phyloP scores from a whole-genome alignment of 2,329 filamentous ascomycete genomes.

The Aureobasidium vineae region DNA sequence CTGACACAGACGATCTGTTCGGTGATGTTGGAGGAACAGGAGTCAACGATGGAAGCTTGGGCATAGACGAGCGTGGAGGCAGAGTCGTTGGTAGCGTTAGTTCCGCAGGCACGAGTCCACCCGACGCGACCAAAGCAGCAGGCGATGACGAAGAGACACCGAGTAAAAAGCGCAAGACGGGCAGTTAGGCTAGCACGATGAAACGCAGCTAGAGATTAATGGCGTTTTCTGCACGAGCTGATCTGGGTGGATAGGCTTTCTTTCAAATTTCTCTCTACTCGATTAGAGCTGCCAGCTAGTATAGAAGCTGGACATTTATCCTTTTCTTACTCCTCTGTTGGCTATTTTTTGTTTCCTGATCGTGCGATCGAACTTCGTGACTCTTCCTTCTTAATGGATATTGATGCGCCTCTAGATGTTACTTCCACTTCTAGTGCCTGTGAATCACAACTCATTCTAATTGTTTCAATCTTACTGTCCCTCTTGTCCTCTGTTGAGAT shows the following conservation, averaged over 20 bases:
- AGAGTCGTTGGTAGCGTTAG: constrained; percentile 45
- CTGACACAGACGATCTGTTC: constrained; percentile 28
- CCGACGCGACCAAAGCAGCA: constrained; percentile 25
- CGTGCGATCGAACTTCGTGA: no score
- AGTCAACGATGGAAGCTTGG: not conserved
- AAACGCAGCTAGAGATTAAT: not conserved
- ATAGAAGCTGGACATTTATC: not conserved
- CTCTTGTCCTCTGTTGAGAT: no score
- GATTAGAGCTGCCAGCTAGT: not conserved
- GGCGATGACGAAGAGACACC: constrained; percentile 32
- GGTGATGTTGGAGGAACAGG: constrained; percentile 22
- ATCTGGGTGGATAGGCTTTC: not conserved
- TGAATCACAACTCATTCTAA: no score
- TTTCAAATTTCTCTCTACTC: not conserved
- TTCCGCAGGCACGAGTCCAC: constrained; percentile 42
- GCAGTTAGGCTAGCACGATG: not conserved
- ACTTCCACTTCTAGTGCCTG: not conserved
- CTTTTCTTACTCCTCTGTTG: not conserved
- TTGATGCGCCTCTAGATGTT: no score
- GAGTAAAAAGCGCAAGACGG: constrained; percentile 30
- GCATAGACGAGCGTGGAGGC: constrained; percentile 30
- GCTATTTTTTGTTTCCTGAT: not conserved
- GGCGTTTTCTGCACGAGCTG: not conserved
- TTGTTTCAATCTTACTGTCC: no score
- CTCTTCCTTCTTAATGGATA: no score